These are phyloP conservation scores for Colletotrichum orchidophilum DNA, from an alignment of 2,329 filamentous ascomycete species.

Conservation along the genomic window DNA sequence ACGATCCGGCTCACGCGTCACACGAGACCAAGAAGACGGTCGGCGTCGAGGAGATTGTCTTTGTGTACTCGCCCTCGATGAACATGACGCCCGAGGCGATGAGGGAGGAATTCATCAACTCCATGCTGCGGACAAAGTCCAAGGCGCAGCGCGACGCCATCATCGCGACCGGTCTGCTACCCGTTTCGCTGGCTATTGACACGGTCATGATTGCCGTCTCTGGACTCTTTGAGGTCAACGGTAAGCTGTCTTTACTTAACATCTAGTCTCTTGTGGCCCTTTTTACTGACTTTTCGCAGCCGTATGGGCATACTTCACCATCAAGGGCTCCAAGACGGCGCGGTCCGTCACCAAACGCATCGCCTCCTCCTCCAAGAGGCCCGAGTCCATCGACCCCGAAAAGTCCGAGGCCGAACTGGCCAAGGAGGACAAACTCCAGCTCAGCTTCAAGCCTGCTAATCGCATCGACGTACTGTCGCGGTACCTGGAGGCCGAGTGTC, in stretches of 20 bases:
- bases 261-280: accelerated
- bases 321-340: conserved; percentile 30
- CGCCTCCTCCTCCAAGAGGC: conserved; percentile 21
- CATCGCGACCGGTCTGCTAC: conserved; percentile 26
- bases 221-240: conserved; percentile 26
- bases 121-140: conserved; percentile 29
- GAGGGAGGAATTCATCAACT: conserved; percentile 30
- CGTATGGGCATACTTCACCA: conserved; percentile 31
- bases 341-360: conserved; percentile 29
- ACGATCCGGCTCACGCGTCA: conserved; percentile 20
- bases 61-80: conserved; percentile 29
- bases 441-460: conserved; percentile 19
- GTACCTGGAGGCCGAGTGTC: conserved; percentile 26
- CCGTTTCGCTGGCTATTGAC: conserved; percentile 24
- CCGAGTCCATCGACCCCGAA: conserved; percentile 22
- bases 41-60: conserved; percentile 29
- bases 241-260: neutral
- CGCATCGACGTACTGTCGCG: conserved; percentile 23
- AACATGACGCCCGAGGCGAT: conserved; percentile 30
- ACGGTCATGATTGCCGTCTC: conserved; percentile 22
- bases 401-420: conserved; percentile 26
- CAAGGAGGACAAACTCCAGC: conserved; percentile 27
- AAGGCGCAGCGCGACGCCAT: conserved; percentile 31
- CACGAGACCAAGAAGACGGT: conserved; percentile 31
- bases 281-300: neutral